Conservation (phyloP, 2,329 filamentous ascomycete species). For the Diaporthe nobilis region DNA sequence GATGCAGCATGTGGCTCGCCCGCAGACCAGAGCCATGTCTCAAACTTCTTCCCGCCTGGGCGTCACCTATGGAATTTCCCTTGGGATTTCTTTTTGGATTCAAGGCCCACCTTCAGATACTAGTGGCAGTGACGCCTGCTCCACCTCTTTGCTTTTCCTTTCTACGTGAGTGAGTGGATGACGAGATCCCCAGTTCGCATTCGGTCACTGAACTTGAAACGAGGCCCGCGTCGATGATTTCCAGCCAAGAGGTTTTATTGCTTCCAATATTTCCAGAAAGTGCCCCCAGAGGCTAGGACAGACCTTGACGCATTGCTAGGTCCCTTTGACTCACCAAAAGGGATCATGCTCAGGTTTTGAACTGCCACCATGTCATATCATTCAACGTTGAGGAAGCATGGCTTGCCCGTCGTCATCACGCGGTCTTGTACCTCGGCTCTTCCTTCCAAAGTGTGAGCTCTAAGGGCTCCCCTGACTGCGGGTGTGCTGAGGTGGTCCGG, state of each 20-base stretch:
- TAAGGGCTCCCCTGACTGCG: background rate
- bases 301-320: background rate
- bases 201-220: conserved; percentile 16
- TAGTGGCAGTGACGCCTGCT: conserved; percentile 4
- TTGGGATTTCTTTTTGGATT: background rate
- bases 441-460: background rate
- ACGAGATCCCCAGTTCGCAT: conserved; percentile 1
- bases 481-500: background rate
- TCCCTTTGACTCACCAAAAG: background rate
- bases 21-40: conserved; percentile 27
- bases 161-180: background rate
- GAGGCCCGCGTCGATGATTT: conserved; percentile 13
- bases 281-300: background rate
- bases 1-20: conserved; percentile 12
- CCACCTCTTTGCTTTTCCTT: conserved; percentile 12
- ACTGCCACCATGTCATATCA: background rate
- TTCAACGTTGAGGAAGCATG: background rate
- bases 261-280: conserved; percentile 19
- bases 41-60: conserved; percentile 26
- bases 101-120: background rate
- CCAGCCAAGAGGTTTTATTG: conserved; percentile 16
- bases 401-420: background rate
- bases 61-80: conserved; percentile 1
- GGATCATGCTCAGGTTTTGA: background rate
- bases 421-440: conserved; percentile 5